Conservation (phyloP, 495 filamentous ascomycete genomes). For the Polyplosphaeria fusca region DNA sequence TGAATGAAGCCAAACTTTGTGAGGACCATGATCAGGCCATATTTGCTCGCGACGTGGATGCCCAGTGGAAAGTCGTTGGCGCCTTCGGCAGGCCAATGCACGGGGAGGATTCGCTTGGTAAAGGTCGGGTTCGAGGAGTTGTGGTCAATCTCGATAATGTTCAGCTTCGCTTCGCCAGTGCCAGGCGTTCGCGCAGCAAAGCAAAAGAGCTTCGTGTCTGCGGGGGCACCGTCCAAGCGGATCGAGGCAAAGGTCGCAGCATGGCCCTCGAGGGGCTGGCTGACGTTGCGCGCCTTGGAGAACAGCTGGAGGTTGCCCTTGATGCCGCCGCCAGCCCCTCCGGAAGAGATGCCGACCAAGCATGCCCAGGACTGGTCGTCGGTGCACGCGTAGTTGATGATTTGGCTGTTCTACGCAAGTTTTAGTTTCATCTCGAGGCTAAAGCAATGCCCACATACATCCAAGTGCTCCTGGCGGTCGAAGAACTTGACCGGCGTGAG, state of each 20-base stretch:
- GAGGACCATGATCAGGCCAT: conserved; percentile 92
- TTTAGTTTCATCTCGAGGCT: not conserved
- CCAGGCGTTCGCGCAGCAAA: conserved; percentile 89
- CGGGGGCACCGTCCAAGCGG: conserved; percentile 78
- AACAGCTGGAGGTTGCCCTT: conserved; percentile 96
- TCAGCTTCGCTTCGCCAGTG: conserved; percentile 81
- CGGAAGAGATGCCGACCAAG: conserved; percentile 89
- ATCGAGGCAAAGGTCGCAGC: conserved; percentile 92
- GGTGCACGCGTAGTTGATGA: conserved; percentile 98
- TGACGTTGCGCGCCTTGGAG: conserved; percentile 91
- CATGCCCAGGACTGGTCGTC: conserved; percentile 98
- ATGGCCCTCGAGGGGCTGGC: conserved; percentile 96
- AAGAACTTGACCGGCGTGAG: conserved; percentile 76
- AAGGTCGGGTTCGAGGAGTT: conserved; percentile 81
- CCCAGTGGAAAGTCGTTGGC: conserved; percentile 97
- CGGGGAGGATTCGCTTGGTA: conserved; percentile 91
- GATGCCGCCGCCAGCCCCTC: conserved; percentile 88
- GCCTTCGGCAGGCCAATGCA: conserved; percentile 95
- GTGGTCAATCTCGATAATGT: conserved; percentile 97
- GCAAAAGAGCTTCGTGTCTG: conserved; percentile 92
- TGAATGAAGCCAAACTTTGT: conserved; percentile 99
- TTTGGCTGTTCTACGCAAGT: conserved; percentile 74
- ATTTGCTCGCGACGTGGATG: conserved; percentile 93
- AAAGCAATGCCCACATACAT: conserved; percentile 48
- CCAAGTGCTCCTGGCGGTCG: conserved; percentile 84